Conservation (phyloP, 108 stramenopile species). For the Cyclotella baltica region DNA sequence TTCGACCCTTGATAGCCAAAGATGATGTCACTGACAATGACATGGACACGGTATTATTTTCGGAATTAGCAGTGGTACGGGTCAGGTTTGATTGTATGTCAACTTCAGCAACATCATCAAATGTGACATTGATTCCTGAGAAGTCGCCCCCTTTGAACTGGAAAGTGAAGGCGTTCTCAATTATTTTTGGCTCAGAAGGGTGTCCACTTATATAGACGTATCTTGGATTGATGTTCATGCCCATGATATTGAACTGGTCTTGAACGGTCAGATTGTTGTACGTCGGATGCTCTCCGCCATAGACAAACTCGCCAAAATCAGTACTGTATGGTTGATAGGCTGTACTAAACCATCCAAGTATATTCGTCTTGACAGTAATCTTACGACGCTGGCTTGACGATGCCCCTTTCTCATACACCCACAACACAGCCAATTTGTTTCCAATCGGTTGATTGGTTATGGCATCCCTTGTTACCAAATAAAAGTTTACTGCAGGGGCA, state of each 20-base stretch:
- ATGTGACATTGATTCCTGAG: constrained; percentile 20
- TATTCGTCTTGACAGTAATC: constrained; percentile 35
- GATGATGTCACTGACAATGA: constrained; percentile 17
- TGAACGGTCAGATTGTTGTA: constrained; percentile 30
- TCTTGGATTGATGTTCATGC: constrained; percentile 23
- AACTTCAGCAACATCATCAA: constrained; percentile 19
- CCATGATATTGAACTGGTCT: constrained; percentile 25
- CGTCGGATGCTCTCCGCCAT: constrained; percentile 38
- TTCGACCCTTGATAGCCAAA: constrained; percentile 15
- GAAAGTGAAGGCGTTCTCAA: constrained; percentile 32
- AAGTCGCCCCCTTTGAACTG: constrained; percentile 27
- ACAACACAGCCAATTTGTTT: constrained; percentile 23
- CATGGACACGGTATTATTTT: constrained; percentile 24
- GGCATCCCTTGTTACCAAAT: constrained; percentile 24
- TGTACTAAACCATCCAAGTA: constrained; percentile 16
- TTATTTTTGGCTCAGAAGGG: constrained; percentile 11
- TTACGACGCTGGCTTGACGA: constrained; percentile 23
- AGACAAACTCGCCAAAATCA: constrained; percentile 27
- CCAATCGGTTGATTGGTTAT: constrained; percentile 17
- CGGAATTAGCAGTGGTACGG: constrained; percentile 10
- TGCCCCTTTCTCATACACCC: constrained; percentile 30
- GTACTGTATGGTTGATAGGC: constrained; percentile 36
- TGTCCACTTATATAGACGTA: constrained; percentile 17
- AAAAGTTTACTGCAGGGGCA: constrained; percentile 26
- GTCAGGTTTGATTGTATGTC: constrained; percentile 14